phyloP scores from a whole-genome alignment of 257 asterid species.

The Plantago ovata region DNA sequence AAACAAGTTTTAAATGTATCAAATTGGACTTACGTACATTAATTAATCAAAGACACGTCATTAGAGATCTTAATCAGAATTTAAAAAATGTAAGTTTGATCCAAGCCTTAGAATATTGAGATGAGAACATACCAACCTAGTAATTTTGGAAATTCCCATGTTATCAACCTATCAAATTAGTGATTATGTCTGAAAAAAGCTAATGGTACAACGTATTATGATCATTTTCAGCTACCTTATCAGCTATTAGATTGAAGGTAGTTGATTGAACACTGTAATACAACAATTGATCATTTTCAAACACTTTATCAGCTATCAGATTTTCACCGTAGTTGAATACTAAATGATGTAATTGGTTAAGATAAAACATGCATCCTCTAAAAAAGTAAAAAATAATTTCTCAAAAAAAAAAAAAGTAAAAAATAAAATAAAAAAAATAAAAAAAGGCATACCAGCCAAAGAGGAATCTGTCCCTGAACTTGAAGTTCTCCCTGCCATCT shows the following conservation, averaged over 20 bases:
- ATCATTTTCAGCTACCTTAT: neutral
- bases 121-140: conserved; percentile 4
- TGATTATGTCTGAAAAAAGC: neutral
- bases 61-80: neutral
- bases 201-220: neutral
- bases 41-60: conserved; percentile 13
- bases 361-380: no score
- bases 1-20: neutral
- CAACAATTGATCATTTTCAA: no score
- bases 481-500: conserved; percentile 86
- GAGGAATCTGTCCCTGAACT: conserved; percentile 83
- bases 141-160: conserved; percentile 5
- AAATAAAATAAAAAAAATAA: neutral
- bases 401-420: no score
- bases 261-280: no score
- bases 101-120: neutral
- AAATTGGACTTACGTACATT: conserved; percentile 10
- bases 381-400: no score
- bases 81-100: neutral
- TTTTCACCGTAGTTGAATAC: no score
- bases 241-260: no score
- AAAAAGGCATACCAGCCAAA: conserved; percentile 61
- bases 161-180: neutral
- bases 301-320: no score
- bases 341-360: neutral